phyloP scores from a whole-genome alignment of 73 alveolate species.

The Tetrahymena borealis region DNA sequence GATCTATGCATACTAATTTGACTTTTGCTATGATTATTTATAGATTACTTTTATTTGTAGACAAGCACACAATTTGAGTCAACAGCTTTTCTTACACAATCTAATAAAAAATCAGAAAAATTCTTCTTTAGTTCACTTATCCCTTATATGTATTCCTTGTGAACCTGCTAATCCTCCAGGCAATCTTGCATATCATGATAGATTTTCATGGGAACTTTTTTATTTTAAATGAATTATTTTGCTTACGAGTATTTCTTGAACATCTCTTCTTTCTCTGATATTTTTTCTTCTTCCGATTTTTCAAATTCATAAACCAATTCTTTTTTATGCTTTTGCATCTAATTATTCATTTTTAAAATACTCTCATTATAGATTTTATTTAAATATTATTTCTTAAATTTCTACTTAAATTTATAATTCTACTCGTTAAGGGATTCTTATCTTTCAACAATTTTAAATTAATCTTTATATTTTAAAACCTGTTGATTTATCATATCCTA shows the following conservation, averaged over 20 bases:
- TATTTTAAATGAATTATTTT: background rate
- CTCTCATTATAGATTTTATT: background rate
- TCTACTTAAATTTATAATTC: background rate
- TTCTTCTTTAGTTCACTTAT: no score
- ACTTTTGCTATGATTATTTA: no score
- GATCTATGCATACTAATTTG: no score
- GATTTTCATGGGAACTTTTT: background rate
- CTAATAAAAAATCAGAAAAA: no score
- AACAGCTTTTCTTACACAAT: no score
- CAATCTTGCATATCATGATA: background rate
- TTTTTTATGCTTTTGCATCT: background rate
- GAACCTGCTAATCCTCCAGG: background rate
- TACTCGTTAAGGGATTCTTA: background rate
- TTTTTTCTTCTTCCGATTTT: background rate
- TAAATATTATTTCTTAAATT: background rate
- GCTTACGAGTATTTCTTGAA: background rate
- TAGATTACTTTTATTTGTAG: no score
- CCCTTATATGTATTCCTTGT: background rate
- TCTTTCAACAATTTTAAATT: background rate
- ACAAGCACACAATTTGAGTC: no score
- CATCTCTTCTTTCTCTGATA: background rate
- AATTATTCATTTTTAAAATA: background rate
- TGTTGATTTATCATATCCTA: background rate
- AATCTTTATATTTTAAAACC: background rate
- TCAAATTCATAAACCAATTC: background rate